Evolutionary conservation across 106 monocot species (phyloP), one percentile per base, ranked within the genome.

Genomic region (Allium cepa): DNA sequence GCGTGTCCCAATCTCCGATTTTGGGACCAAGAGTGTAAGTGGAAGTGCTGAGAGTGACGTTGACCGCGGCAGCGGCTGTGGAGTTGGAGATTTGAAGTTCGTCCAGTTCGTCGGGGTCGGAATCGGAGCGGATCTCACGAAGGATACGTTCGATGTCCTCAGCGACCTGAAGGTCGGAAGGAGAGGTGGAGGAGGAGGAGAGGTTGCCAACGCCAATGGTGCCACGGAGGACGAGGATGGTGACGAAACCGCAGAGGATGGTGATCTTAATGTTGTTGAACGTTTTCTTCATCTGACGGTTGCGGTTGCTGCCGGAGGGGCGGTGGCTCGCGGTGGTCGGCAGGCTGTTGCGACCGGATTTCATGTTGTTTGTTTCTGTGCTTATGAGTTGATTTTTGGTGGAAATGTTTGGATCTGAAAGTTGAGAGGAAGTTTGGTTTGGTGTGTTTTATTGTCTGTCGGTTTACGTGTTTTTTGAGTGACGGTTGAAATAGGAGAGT

Each of bases 231-330:
- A 87, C 87, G 64, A 87, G 87, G 68, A 87, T 82, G 73, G 87
- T 87, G 82, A 87, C 79, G 68, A 87, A 69, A 48, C 87, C 87
- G 69, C 87, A 87, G 48, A 87, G 82, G 36, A 87, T 17, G 63
- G 87, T 87, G 71, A 87, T 82, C 82, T 87, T 87, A 58, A 82
- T 9, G 74, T 82, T 87, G 82, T 82, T 82, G 77, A 82, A 87
- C 55, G 82, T 87, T 71, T 82, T 82, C 79, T 82, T 76, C 62
- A 87, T 79, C 79, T 82, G 79, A 5, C 82, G 76, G 11, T 77
- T 67, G 18, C 79, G 77, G 28, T 78, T 59, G 53, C 13, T 12
- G 50, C 71, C n/a, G 26, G 26, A 11, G 73, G 62, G 13, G 74
- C 78, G 67, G 64, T 69, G 36, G 26, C 52, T 67, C 8, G 49